Base-by-base conservation (phyloP, 2,329 filamentous ascomycete genomes). In the Trichophyton simii region DNA sequence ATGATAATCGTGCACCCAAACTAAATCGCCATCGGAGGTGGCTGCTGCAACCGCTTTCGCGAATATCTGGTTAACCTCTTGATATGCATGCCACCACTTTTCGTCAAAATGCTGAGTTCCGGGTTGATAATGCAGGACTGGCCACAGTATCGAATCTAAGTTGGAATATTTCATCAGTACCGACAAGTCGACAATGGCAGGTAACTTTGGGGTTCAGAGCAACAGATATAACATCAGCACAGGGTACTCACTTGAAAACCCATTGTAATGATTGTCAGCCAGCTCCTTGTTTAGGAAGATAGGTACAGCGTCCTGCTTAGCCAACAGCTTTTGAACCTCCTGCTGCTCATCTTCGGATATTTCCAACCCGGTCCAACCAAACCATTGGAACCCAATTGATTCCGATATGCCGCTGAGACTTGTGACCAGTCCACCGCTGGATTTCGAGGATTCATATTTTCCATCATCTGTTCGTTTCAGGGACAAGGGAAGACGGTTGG, bases 91-190 rank as follows among this genome's bases (percentile, higher is more conserved):
- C 91, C 92, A 97, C 68, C 91, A 86, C 18, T 84, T 86, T 74
- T 96, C 90, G 76, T 95, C 88, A 73, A 95, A 96, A 31, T 89
- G 92, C 68, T 94, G 90, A 78, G 96, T 90, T 69, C 90, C 91
- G 57, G 91, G 90, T 74, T 96, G 91, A 77, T 96, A 96, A 78
- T 96, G 92, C 77, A 97, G 91, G 36, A 96, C 85, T 1, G 92
- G 92, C 92, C 92, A 97, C 62, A 96, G 84, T 72, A 96, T 96
- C 5, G 89, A 91, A 76, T 97, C 89, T 91, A 60, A 1, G 8
- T 15, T 22, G 5, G 6, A 7, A 13, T 15, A 34, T 34, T n/a
- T n/a, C 11, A 38, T 38, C 34, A 38, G 34, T 38, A 46, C 25
- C 9, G 46, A 2, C 7, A 52, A 22, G 46, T 2, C 7, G 28